Base-by-base conservation (phyloP, 768 basidiomycete species). In the Macrolepiota albuminosa region DNA sequence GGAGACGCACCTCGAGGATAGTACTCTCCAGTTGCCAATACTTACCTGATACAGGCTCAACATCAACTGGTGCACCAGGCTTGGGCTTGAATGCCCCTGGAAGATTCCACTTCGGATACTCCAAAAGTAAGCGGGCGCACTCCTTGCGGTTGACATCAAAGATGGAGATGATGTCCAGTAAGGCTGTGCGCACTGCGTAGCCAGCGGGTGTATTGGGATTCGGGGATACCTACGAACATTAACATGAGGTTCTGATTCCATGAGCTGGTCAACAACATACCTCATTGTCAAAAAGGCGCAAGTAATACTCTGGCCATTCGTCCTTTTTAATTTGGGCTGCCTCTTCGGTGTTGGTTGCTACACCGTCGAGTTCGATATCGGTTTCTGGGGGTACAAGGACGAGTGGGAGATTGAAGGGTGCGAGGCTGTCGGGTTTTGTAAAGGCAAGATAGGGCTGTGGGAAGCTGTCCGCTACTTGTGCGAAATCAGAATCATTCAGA, bases 121-220 rank as follows among this genome's bases (percentile, higher is more conserved):
- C 89, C 48, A 97, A 80, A 6, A 98, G 78, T 8, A 98, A 75
- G 3, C 91, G 80, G 1, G 97, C 95, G 64, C 89, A 91, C 67
- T 99, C 97, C 71, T 96, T 97, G 57, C 97, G 85, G 71, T 99
- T 98, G 53, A 97, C 84, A 71, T 98, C 96, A 67, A 92, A 98
- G 16, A 98, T 89, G 59, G 93, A 85, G 45, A 97, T 73, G 21
- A 88, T 82, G 68, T 98, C 95, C 7, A 84, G 73, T 10, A 97
- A 71, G 26, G 85, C 78, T 11, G 87, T 81, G 29, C 89, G 89
- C 6, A 97, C 80, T 31, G 88, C 78, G 72, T 94, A 96, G 4
- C 95, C 95, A 9, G 84, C 75, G 0, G 89, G 83, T 3, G 85
- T 89, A 51, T 80, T 80, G 4, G 88, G 84, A 59, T 91, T 82